These are phyloP conservation scores for Colletotrichum navitas DNA, from an alignment of 2,329 filamentous ascomycete genomes.

Conservation along the genomic window DNA sequence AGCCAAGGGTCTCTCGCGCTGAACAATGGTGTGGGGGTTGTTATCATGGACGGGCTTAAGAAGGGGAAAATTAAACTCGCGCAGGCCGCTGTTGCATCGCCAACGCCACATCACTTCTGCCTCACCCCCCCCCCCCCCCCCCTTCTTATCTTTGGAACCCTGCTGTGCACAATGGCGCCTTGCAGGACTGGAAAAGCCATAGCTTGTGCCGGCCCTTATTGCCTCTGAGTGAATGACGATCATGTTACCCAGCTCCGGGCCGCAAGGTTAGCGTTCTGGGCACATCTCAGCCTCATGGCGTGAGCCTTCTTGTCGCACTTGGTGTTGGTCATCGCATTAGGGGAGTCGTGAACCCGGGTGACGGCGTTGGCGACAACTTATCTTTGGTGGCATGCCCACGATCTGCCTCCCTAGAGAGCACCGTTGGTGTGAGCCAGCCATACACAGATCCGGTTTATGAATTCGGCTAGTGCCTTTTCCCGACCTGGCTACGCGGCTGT, in stretches of 20 bases:
- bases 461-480: neutral
- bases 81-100: slow-evolving; percentile 28
- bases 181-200: neutral
- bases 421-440: no score
- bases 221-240: neutral
- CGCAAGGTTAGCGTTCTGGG: neutral
- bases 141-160: slow-evolving; percentile 23
- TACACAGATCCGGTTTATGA: neutral
- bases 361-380: neutral
- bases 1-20: neutral
- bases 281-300: neutral
- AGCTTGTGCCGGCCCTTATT: neutral
- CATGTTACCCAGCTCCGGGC: neutral
- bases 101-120: slow-evolving; percentile 14
- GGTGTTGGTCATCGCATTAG: neutral
- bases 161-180: neutral
- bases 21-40: neutral
- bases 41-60: slow-evolving; percentile 10
- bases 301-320: neutral
- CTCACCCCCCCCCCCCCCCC: neutral
- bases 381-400: neutral
- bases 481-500: neutral
- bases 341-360: neutral
- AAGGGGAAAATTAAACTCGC: slow-evolving; percentile 3
- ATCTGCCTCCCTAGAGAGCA: neutral